phyloP scores from a whole-genome alignment of 768 basidiomycete species.

The Boletus fagicola region DNA sequence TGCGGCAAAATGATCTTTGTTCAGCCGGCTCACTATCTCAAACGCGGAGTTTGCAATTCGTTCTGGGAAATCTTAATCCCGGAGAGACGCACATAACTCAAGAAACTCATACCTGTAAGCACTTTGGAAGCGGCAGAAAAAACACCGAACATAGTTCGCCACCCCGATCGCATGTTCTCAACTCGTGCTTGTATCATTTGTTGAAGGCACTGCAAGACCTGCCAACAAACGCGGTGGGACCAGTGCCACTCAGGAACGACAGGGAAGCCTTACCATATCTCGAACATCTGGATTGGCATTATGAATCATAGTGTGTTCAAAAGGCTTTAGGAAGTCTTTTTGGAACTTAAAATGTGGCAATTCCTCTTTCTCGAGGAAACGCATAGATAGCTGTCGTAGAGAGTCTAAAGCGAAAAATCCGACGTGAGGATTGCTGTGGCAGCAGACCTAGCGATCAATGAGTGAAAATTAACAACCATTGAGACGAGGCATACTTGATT shows the following conservation, averaged over 20 bases:
- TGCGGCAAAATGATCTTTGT: slow-evolving; percentile 85
- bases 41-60: slow-evolving; percentile 91
- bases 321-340: slow-evolving; percentile 97
- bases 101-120: slow-evolving; percentile 60
- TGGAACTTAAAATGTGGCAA: slow-evolving; percentile 98
- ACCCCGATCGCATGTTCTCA: slow-evolving; percentile 94
- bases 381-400: slow-evolving; percentile 94
- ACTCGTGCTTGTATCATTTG: slow-evolving; percentile 98
- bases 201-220: slow-evolving; percentile 96
- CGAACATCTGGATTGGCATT: slow-evolving; percentile 94
- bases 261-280: slow-evolving; percentile 71
- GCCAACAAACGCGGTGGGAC: not conserved
- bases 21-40: slow-evolving; percentile 90
- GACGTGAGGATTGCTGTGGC: slow-evolving; percentile 95
- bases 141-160: slow-evolving; percentile 99
- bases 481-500: slow-evolving; percentile 66
- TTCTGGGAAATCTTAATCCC: slow-evolving; percentile 45
- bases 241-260: not conserved
- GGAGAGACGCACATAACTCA: not conserved
- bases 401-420: slow-evolving; percentile 97
- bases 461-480: slow-evolving; percentile 3
- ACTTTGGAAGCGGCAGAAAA: slow-evolving; percentile 96
- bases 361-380: slow-evolving; percentile 98
- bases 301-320: slow-evolving; percentile 96
- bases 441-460: slow-evolving; percentile 72